Base-by-base conservation (phyloP, 768 basidiomycete genomes). In the Rhodotorula taiwanensis region DNA sequence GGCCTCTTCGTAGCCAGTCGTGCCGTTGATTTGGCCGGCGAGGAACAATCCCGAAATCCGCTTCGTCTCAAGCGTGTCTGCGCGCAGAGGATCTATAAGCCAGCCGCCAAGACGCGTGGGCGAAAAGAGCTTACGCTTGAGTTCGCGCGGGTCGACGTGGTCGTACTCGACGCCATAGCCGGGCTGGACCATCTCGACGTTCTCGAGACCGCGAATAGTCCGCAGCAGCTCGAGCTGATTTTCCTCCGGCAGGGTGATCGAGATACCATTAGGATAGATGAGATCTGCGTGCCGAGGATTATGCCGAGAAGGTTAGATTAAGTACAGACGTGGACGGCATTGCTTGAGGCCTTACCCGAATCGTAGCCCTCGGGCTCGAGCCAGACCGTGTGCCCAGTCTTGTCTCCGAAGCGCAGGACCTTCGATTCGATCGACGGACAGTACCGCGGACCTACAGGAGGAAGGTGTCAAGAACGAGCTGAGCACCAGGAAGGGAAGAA, bases 81-180 rank as follows among this genome's bases (percentile, higher is more conserved):
- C 4, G 31, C 4, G 28, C 7, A 27, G 4, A 44, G 33, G 21
- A 21, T 30, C 52, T 39, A 25, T 6, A n/a, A 28, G 28, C 42
- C 10, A 6, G 8, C 5, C 42, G n/a, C 15, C n/a, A 50, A 30
- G 42, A 27, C 25, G 39, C 5, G 21, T 14, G n/a, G 3, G 42
- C 42, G 42, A 20, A 43, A 43, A 43, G 15, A 43, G 80, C 86
- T 68, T 66, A 88, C 88, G 78, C 34, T 77, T 78, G 42, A 94
- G 80, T 67, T 92, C 90, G 27, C 88, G 78, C 14, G 91, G 86
- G 76, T 94, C 89, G 16, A 94, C 54, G 49, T 89, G 84, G 72
- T 94, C 91, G 67, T 94, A 94, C 74, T 94, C 89, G 36, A 94
- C 89, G 4, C 91, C 91, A 76, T 93, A 94, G 0, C 89, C 91